These are phyloP conservation scores for Peterozyma toletana DNA, from an alignment of 805 yeast genomes.

Conservation along the genomic window DNA sequence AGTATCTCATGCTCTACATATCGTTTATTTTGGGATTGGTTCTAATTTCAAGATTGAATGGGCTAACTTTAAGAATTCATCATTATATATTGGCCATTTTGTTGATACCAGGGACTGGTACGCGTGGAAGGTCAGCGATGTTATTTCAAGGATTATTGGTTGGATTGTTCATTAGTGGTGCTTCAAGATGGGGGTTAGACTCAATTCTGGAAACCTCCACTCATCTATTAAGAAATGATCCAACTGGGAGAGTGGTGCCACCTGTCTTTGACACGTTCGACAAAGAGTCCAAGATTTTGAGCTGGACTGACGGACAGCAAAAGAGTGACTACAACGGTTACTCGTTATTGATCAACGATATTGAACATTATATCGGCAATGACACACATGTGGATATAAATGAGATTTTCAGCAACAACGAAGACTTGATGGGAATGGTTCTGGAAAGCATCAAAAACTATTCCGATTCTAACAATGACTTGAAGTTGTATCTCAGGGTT, in stretches of 20 bases:
- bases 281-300: constrained; percentile 21
- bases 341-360: constrained; percentile 69
- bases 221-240: constrained; percentile 67
- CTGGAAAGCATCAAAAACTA: constrained; percentile 21
- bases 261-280: constrained; percentile 36
- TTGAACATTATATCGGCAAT: constrained; percentile 64
- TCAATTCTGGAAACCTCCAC: constrained; percentile 74
- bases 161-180: constrained; percentile 79
- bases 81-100: constrained; percentile 75
- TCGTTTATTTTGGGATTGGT: constrained; percentile 35
- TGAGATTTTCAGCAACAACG: constrained; percentile 22
- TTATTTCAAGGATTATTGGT: constrained; percentile 77
- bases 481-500: constrained; percentile 45
- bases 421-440: constrained; percentile 20
- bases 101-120: constrained; percentile 77
- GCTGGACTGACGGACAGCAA: constrained; percentile 25
- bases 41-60: constrained; percentile 46
- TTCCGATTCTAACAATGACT: constrained; percentile 21
- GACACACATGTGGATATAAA: constrained; percentile 36
- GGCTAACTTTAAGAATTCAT: constrained; percentile 68
- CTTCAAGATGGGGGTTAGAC: constrained; percentile 90
- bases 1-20: constrained; percentile 49
- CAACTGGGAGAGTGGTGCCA: constrained; percentile 46
- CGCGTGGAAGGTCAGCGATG: constrained; percentile 63
- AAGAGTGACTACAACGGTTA: constrained; percentile 36